phyloP scores from a whole-genome alignment of 768 basidiomycete genomes.

The Tricholoma hemisulphureum region DNA sequence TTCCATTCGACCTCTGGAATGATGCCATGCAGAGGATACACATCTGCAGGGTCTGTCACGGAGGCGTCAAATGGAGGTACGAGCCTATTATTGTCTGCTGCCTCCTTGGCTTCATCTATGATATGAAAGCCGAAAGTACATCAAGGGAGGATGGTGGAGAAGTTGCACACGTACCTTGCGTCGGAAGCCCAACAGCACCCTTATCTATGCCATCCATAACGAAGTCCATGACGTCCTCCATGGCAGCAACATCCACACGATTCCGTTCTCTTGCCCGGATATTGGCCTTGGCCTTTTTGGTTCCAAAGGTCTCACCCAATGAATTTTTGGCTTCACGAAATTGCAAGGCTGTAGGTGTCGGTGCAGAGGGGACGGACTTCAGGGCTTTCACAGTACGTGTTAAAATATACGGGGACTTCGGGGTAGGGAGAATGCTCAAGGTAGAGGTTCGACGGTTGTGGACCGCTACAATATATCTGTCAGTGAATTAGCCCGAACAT shows the following conservation, averaged over 20 bases:
- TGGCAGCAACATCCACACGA: conserved; percentile 83
- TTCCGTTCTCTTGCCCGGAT: conserved; percentile 88
- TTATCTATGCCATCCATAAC: conserved; percentile 82
- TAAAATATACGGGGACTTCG: conserved; percentile 66
- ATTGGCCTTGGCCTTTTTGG: conserved; percentile 86
- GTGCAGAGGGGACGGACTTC: conserved; percentile 56
- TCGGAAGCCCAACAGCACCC: conserved; percentile 66
- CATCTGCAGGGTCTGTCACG: conserved; percentile 68
- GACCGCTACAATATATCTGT: conserved; percentile 83
- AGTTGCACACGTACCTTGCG: conserved; percentile 50
- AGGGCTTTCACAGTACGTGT: conserved; percentile 81
- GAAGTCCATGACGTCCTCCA: conserved; percentile 79
- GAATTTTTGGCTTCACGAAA: conserved; percentile 64
- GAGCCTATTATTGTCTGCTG: conserved; percentile 61
- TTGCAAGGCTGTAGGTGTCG: conserved; percentile 49
- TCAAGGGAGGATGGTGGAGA: not conserved
- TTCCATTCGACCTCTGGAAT: conserved; percentile 83
- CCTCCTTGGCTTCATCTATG: conserved; percentile 65
- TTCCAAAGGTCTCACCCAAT: conserved; percentile 93
- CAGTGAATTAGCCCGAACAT: not conserved
- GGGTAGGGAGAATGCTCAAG: conserved; percentile 65
- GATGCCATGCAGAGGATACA: conserved; percentile 72
- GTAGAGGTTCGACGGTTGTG: conserved; percentile 73
- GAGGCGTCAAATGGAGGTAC: conserved; percentile 72
- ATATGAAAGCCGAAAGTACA: conserved; percentile 3